Conservation (phyloP, 1,284 basidiomycete species). For the Apiotrichum gamsii region DNA sequence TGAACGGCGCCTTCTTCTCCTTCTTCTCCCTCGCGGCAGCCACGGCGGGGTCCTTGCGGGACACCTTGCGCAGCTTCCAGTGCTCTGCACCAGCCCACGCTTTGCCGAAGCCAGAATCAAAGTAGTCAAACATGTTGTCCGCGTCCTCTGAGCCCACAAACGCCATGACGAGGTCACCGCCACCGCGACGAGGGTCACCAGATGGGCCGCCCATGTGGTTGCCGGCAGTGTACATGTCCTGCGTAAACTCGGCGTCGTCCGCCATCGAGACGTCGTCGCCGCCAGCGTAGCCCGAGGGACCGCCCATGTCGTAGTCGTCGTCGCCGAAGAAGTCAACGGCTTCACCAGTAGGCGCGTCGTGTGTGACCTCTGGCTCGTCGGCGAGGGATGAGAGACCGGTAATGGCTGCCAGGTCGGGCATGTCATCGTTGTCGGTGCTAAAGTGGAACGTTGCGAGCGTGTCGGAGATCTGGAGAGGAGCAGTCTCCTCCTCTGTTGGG, state of each 20-base stretch:
- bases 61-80: conserved; percentile 80
- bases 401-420: conserved; percentile 48
- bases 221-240: conserved; percentile 43
- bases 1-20: conserved; percentile 76
- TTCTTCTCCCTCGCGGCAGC: conserved; percentile 53
- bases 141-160: conserved; percentile 59
- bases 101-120: conserved; percentile 81
- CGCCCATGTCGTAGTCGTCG: conserved; percentile 66
- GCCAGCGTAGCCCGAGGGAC: conserved; percentile 52
- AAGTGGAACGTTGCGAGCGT: conserved; percentile 77
- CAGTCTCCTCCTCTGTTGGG: conserved; percentile 58
- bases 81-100: conserved; percentile 99
- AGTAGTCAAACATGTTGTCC: conserved; percentile 78
- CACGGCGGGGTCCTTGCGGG: conserved; percentile 55
- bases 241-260: conserved; percentile 48
- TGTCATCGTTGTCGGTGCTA: conserved; percentile 53
- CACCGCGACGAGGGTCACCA: conserved; percentile 70
- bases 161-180: conserved; percentile 74
- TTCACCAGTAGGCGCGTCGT: conserved; percentile 19
- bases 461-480: conserved; percentile 67
- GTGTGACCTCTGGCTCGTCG: conserved; percentile 13
- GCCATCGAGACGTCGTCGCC: conserved; percentile 42
- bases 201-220: conserved; percentile 50
- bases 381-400: conserved; percentile 28
- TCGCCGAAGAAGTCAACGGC: conserved; percentile 51